Evolutionary conservation across 2,329 filamentous ascomycete species (phyloP).

Genomic region (Blumeria graminis): DNA sequence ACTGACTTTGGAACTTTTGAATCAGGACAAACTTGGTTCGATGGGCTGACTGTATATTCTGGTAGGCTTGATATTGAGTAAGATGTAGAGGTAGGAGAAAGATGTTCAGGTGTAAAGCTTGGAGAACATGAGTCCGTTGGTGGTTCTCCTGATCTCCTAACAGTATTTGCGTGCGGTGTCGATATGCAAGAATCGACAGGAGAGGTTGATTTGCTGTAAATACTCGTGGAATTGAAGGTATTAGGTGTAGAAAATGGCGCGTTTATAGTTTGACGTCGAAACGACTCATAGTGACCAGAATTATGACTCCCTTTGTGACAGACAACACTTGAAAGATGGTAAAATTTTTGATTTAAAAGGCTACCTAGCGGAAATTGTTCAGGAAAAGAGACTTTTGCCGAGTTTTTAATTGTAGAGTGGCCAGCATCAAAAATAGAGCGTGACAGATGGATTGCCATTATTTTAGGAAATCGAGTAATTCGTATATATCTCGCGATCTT

Average conservation of each 20-base stretch:
- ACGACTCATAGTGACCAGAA: slow-evolving; percentile 92
- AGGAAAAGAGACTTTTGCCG: slow-evolving; percentile 79
- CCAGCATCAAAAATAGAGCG: slow-evolving; percentile 71
- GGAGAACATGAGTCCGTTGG: slow-evolving; percentile 8
- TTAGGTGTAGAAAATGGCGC: slow-evolving; percentile 64
- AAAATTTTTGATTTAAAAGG: slow-evolving; percentile 51
- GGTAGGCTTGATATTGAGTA: slow-evolving; percentile 6
- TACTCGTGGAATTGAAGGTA: slow-evolving; percentile 49
- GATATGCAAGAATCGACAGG: slow-evolving; percentile 10
- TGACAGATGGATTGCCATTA: slow-evolving; percentile 78
- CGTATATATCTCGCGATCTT: slow-evolving; percentile 72
- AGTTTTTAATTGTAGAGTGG: slow-evolving; percentile 67
- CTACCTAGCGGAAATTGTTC: slow-evolving; percentile 67
- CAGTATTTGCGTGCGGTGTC: slow-evolving; percentile 15
- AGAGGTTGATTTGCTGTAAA: slow-evolving; percentile 24
- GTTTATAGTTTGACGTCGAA: slow-evolving; percentile 60
- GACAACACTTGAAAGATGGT: slow-evolving; percentile 66
- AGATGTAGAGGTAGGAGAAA: slow-evolving; percentile 10
- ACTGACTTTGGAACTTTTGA: slow-evolving; percentile 5
- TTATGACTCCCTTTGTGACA: slow-evolving; percentile 91
- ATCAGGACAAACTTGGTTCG: background rate
- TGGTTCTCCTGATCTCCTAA: slow-evolving; percentile 11
- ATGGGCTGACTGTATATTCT: slow-evolving; percentile 4
- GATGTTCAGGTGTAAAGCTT: slow-evolving; percentile 11
- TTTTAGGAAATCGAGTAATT: slow-evolving; percentile 67